Conservation (phyloP, 148 eudicot species). For the Cornus florida region DNA sequence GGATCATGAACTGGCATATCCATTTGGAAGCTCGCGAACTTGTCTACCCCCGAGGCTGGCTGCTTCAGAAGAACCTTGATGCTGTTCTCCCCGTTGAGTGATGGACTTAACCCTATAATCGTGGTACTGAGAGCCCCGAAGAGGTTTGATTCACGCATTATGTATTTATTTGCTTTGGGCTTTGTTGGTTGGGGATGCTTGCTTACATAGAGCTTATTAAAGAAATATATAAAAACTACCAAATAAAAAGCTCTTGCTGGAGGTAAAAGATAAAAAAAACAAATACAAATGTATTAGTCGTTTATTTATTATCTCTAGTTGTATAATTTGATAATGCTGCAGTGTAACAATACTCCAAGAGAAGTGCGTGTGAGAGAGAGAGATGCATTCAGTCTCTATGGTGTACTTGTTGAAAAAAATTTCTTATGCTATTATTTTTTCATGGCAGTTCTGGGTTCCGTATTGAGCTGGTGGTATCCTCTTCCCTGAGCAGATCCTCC, state of each 20-base stretch:
- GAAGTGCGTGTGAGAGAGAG: no score
- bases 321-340: not conserved
- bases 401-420: not conserved
- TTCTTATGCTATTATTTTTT: not conserved
- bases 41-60: conserved; percentile 80
- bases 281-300: not conserved
- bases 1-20: conserved; percentile 94
- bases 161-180: not conserved
- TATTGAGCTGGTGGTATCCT: not conserved
- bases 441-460: not conserved
- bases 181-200: not conserved
- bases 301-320: not conserved
- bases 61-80: conserved; percentile 67
- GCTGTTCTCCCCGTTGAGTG: conserved; percentile 37
- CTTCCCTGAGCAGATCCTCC: not conserved
- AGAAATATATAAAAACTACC: not conserved
- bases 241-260: not conserved
- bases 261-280: not conserved
- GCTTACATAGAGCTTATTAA: not conserved
- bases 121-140: not conserved
- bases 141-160: conserved; percentile 3
- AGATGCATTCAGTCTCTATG: no score
- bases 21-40: conserved; percentile 71
- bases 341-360: not conserved
- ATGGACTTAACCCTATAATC: conserved; percentile 14